Evolutionary conservation across 768 basidiomycete genomes (phyloP), one percentile per base, ranked within the genome.

Genomic region (Macrolepiota dolichaula): DNA sequence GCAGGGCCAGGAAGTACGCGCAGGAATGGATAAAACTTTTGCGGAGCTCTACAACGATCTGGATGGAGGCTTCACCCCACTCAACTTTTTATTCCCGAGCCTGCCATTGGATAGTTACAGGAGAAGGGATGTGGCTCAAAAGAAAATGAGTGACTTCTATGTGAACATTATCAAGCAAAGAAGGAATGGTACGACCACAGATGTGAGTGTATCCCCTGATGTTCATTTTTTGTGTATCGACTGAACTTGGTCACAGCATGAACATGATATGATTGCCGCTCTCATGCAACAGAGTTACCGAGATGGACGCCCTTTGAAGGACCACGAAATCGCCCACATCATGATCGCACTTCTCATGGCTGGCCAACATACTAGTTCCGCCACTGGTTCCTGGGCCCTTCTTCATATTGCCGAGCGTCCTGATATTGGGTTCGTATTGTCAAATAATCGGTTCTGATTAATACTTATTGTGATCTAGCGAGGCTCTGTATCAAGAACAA

Each of bases 281-380:
- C 84, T 99, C 19, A 82, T 88, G 74, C 81, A 86, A 63, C 91
- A 95, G 70, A 83, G 78, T 54, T 98, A 99, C 76, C 90, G 91
- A 64, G 81, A 84, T 66, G 97, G 97, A 59, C 79, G 82, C 49
- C 70, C 80, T 1, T 81, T 98, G 42, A 82, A 80, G 63, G 95
- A 99, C 70, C 88, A 91, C 66, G 94, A 98, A 73, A 90, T 98
- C 62, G 95, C 97, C 0, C 97, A 98, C 71, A 96, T 99, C 70
- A 87, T 99, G 89, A 99, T 98, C 69, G 97, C 97, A 15, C 84
- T 99, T 50, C 87, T 99, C 64, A 98, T 99, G 97, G 97, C 97
- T 47, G 97, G 97, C 40, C 97, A 99, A 76, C 97, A 99, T 75
- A 99, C 97, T 0, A 93, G 91, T 67, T 97, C 97, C 13, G 89